Evolutionary conservation across 139 green algal genomes (phyloP).

Genomic region (Nannochloris sp.): DNA sequence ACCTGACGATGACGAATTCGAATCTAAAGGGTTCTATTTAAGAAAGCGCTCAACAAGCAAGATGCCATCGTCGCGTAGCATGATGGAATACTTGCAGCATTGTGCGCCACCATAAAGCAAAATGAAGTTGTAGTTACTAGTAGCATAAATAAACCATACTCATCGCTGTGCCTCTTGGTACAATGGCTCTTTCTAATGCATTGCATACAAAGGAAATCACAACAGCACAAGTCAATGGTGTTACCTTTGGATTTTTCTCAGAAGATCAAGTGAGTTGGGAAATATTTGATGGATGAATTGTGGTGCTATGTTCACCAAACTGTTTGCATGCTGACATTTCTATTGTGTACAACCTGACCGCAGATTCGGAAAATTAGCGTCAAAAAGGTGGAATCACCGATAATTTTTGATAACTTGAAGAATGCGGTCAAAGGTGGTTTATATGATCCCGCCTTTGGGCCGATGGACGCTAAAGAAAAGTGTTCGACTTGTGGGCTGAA

Average conservation of each 20-base stretch:
- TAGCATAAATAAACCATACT: no score
- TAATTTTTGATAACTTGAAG: slow-evolving; percentile 76
- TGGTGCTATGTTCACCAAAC: not conserved
- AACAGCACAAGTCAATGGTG: slow-evolving; percentile 50
- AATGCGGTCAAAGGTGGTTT: slow-evolving; percentile 70
- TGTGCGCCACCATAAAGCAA: no score
- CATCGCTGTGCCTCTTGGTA: no score
- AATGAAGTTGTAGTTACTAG: no score
- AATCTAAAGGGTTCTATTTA: no score
- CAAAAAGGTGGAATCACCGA: slow-evolving; percentile 66
- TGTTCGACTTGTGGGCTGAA: slow-evolving; percentile 82
- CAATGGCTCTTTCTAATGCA: slow-evolving; percentile 8
- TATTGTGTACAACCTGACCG: not conserved
- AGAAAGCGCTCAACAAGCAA: no score
- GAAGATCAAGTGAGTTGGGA: slow-evolving; percentile 67
- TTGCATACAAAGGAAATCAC: slow-evolving; percentile 57
- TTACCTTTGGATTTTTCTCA: slow-evolving; percentile 83
- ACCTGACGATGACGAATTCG: no score
- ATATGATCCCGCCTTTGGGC: slow-evolving; percentile 84
- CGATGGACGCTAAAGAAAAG: slow-evolving; percentile 55
- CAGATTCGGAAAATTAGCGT: slow-evolving; percentile 78
- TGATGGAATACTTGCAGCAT: no score
- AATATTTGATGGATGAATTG: not conserved
- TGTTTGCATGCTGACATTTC: slow-evolving; percentile 2
- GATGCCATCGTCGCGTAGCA: no score